Base-by-base conservation (phyloP, 139 green algal species). In the Eudorina sp. region DNA sequence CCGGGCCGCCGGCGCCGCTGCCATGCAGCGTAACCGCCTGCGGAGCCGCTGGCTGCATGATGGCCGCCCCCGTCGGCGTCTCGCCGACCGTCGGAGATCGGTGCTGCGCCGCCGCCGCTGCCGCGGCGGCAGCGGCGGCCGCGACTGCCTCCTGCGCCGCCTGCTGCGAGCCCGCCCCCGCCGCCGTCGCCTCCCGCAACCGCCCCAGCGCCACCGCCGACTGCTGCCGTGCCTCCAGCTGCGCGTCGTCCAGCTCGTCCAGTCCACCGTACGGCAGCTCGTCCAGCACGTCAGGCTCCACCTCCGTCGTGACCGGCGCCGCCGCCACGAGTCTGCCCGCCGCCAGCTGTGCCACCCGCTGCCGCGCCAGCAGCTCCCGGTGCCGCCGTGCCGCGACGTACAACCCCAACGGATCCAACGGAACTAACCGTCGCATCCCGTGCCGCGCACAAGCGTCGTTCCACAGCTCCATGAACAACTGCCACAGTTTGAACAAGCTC, bases 391-490 rank as follows among this genome's bases (percentile, higher is more conserved):
- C 72, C 14, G 90, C 90, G 11, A 93, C 58, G 64, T 89, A 89
- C 40, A 93, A 62, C 2, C 90, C 86, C 41, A 93, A 21, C 21
- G 90, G 90, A 38, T 93, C 90, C 51, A 93, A 38, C 25, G 90
- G 90, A 0, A 93, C 53, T 62, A 93, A 46, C 75, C 88, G 81
- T 58, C 53, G 77, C 84, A 88, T 70, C 48, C 83, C 83, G 74
- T 92, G 84, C 31, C 89, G 76, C 34, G 46, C 64, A 27, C 84
- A 88, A 29, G 89, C 85, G 38, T 92, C 89, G 43, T 92, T 92
- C 89, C 89, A 92, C 4, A 92, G 73, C 58, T 92, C 89, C 89
- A 92, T 92, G 40, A 92, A 84, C 0, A 88, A 25, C 48, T 89
- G 85, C 89, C 89, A 92, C 9, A 92, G 69, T 36, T 78, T 78